Conservation (phyloP, 495 filamentous ascomycete genomes). For the Melanomma pulvis-pyrius region DNA sequence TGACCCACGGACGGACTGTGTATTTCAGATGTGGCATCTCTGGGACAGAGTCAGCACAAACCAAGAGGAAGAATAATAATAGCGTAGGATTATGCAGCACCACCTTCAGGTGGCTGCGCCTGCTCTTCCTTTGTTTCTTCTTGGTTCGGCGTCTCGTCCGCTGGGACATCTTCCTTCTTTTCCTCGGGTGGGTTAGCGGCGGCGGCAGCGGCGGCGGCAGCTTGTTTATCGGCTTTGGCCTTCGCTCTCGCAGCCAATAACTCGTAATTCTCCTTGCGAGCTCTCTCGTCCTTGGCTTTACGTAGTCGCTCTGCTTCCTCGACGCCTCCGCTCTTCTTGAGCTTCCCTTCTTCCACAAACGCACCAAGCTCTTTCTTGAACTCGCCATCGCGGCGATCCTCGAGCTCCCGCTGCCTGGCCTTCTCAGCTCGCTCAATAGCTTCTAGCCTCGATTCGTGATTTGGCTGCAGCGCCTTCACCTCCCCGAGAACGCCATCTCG, state of each 20-base stretch:
- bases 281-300: conserved; percentile 83
- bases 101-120: conserved; percentile 33
- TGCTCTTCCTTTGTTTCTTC: conserved; percentile 37
- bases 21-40: conserved; percentile 17
- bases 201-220: conserved; percentile 28
- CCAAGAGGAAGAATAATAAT: conserved; percentile 7
- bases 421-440: conserved; percentile 96
- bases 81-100: conserved; percentile 31
- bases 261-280: conserved; percentile 84
- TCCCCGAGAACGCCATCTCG: conserved; percentile 92
- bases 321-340: conserved; percentile 94
- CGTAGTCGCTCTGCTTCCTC: conserved; percentile 90
- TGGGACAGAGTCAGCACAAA: conserved; percentile 28
- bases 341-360: conserved; percentile 87
- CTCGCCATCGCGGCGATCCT: conserved; percentile 71
- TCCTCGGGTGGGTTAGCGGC: conserved; percentile 2
- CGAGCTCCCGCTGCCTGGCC: conserved; percentile 82
- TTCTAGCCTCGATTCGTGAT: conserved; percentile 89
- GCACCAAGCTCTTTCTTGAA: conserved; percentile 85
- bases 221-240: conserved; percentile 36
- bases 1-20: conserved; percentile 28
- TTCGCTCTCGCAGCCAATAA: conserved; percentile 53
- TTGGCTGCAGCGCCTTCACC: conserved; percentile 90
- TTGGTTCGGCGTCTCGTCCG: neutral
- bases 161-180: neutral